phyloP scores from a whole-genome alignment of 2,329 filamentous ascomycete species.

The Sordariomycetes sp. region DNA sequence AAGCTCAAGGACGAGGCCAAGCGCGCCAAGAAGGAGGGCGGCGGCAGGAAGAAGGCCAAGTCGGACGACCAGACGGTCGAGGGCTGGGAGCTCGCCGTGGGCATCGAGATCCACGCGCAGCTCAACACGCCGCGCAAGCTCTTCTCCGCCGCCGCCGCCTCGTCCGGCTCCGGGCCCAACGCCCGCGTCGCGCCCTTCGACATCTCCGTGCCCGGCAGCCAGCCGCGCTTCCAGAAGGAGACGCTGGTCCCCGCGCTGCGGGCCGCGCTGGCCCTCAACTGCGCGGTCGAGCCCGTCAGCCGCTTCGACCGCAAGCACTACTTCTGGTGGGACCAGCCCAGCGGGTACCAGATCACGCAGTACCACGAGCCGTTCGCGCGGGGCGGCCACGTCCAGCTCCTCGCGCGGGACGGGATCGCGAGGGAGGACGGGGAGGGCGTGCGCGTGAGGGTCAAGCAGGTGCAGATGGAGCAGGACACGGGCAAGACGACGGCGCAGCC shows the following conservation, averaged over 20 bases:
- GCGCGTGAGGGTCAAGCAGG: constrained; percentile 74
- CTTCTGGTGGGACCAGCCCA: constrained; percentile 96
- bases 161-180: constrained; percentile 63
- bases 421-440: constrained; percentile 61
- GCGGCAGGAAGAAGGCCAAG: constrained; percentile 30
- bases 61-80: constrained; percentile 37
- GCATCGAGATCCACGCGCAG: constrained; percentile 95
- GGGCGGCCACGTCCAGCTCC: constrained; percentile 62
- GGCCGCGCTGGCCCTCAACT: constrained; percentile 76
- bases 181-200: constrained; percentile 86
- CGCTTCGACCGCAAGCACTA: constrained; percentile 96
- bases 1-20: constrained; percentile 63
- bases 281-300: constrained; percentile 65
- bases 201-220: constrained; percentile 76
- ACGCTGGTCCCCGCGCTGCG: constrained; percentile 83
- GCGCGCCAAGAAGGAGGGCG: constrained; percentile 54
- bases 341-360: constrained; percentile 96
- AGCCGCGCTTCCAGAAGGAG: constrained; percentile 74
- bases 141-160: constrained; percentile 65
- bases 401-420: constrained; percentile 68
- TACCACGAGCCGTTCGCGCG: constrained; percentile 69
- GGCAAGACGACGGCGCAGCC: constrained; percentile 82
- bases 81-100: constrained; percentile 88
- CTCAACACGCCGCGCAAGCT: constrained; percentile 82
- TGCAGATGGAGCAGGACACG: constrained; percentile 97